Conservation (phyloP, 106 monocot genomes). For the Dioscorea alata region DNA sequence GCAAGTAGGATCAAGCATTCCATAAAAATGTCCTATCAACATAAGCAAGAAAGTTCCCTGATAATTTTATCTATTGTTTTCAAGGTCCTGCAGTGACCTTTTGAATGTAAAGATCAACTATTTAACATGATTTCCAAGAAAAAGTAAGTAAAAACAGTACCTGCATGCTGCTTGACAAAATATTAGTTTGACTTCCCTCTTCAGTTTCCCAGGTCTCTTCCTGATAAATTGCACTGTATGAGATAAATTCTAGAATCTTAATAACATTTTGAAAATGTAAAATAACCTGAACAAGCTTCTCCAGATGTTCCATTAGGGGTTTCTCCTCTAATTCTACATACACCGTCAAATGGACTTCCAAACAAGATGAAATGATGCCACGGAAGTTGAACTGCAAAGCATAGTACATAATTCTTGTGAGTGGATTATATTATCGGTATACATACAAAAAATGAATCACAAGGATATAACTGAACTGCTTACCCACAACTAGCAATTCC, state of each 20-base stretch:
- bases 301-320: constrained; percentile 93
- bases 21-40: no score
- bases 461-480: constrained; percentile 6
- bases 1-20: no score
- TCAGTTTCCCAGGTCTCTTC: constrained; percentile 98
- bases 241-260: not conserved
- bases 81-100: no score
- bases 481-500: no score
- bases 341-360: constrained; percentile 81
- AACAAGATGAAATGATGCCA: constrained; percentile 97
- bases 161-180: constrained; percentile 98
- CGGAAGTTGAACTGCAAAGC: constrained; percentile 87
- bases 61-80: no score
- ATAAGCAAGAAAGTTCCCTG: no score
- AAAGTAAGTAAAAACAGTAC: constrained; percentile 27
- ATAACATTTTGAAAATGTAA: not conserved
- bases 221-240: constrained; percentile 22
- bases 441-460: not conserved
- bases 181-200: constrained; percentile 96
- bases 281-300: constrained; percentile 94
- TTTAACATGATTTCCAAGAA: no score
- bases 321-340: constrained; percentile 99
- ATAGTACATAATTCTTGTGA: not conserved
- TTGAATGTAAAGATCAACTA: no score
- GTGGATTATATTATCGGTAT: not conserved